Evolutionary conservation across 345 rosid genomes (phyloP), one percentile per base, ranked within the genome.

Genomic region (Raphanus raphanistrum): DNA sequence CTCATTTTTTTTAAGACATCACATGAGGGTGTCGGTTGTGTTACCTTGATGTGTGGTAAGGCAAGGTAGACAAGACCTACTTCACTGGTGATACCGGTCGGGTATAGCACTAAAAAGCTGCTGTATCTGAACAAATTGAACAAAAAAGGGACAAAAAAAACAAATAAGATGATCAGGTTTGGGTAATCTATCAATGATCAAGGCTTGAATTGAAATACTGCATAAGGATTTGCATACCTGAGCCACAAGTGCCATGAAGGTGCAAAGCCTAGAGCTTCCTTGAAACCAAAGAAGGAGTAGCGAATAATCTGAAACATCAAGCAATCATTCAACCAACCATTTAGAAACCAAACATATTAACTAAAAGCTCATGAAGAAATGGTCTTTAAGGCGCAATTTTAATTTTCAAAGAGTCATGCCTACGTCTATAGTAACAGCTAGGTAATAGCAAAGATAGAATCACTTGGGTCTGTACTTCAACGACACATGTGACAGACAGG

Each of bases 171-270:
- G 48, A 70, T 43, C 28, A 70, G 35, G 2, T 11, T 43, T 57
- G 13, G 6, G 7, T 3, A 64, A 64, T 70, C 11, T 4, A 43
- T 69, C 68, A 16, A 58, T 10, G 3, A 25, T 32, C 72, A 68
- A 25, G 3, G 41, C 1, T 4, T 7, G 33, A 10, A 1, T 1
- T 4, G 26, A 26, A 43, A 2, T 52, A n/a, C 4, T 52, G 28
- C 66, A 78, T 3, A 73, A 35, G 63, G 62, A 54, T 25, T 25
- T 4, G 26, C 10, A 75, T 86, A 94, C 98, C 98, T 90, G 70
- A 94, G 95, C 99, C 97, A 92, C 92, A 90, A 73, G 70, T 86
- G 94, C 93, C 95, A 92, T 59, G 98, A 89, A 76, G 99, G 96
- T 64, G 96, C 75, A 82, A 74, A 86, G 83, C 99, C 97, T 74